These are phyloP conservation scores for Trypanosoma melophagium DNA, from an alignment of 208 protist species.

Conservation along the genomic window DNA sequence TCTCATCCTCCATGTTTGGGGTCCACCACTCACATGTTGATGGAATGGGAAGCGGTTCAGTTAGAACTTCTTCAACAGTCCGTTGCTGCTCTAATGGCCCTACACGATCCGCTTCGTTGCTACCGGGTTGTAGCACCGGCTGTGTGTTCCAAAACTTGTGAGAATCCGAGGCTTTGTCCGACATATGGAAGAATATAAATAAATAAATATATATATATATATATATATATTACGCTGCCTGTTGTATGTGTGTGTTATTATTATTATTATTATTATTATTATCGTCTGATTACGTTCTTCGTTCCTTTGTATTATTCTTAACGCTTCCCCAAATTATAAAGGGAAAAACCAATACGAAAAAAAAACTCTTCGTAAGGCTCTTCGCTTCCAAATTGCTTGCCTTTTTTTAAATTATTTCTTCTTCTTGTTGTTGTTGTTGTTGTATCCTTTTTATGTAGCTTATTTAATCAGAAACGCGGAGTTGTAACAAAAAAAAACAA, in stretches of 20 bases:
- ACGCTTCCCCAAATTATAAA: neutral
- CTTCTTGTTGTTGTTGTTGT: neutral
- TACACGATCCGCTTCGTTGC: constrained; percentile 23
- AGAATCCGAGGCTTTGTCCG: neutral
- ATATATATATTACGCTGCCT: neutral
- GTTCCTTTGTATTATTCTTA: neutral
- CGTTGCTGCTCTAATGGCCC: constrained; percentile 69
- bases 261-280: too few species aligned
- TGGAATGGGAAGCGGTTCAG: constrained; percentile 91
- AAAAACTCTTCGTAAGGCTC: neutral
- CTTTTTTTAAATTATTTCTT: neutral
- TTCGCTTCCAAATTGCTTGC: neutral
- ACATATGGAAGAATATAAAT: constrained; percentile 16
- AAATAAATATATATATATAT: constrained; percentile 15
- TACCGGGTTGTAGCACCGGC: constrained; percentile 66
- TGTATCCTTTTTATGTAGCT: neutral
- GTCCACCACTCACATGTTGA: constrained; percentile 95
- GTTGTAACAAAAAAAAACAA: too few species aligned
- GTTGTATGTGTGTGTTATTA: too few species aligned
- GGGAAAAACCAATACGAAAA: neutral
- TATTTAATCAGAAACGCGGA: too few species aligned
- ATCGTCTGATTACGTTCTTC: neutral
- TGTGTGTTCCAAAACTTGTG: constrained; percentile 89
- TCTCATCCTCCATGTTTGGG: constrained; percentile 77
- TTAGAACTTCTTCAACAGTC: constrained; percentile 83